Evolutionary conservation across 345 rosid genomes (phyloP).

Genomic region (Eucalyptus albens): DNA sequence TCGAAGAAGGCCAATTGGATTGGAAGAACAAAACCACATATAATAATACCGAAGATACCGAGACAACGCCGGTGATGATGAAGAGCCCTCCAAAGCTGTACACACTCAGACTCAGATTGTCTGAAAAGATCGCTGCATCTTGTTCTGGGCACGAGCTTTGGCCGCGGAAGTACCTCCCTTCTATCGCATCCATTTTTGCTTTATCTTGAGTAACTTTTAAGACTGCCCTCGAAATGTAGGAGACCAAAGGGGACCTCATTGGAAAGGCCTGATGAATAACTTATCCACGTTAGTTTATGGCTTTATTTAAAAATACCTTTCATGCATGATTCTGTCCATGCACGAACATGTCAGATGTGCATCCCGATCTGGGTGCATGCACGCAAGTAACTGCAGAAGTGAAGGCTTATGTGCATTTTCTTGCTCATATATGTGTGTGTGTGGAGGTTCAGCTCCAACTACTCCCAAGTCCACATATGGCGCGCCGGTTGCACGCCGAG

Average conservation of each 20-base stretch:
- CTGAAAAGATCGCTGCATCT: not conserved
- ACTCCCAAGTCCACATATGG: not conserved
- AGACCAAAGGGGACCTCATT: conserved; percentile 11
- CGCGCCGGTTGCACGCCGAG: not conserved
- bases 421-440: not conserved
- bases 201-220: conserved; percentile 18
- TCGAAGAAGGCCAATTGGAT: not conserved
- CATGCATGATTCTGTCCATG: not conserved
- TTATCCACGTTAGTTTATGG: not conserved
- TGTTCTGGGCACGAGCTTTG: not conserved
- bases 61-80: conserved; percentile 19
- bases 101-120: conserved; percentile 6
- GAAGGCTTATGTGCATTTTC: not conserved
- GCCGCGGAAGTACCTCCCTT: not conserved
- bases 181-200: conserved; percentile 3
- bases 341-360: not conserved
- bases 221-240: conserved; percentile 26
- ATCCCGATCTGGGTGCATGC: not conserved
- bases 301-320: not conserved
- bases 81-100: conserved; percentile 32
- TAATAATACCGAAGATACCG: conserved; percentile 1
- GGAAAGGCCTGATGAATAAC: conserved; percentile 16
- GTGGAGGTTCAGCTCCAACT: not conserved
- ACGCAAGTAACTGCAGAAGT: not conserved
- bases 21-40: not conserved